Evolutionary conservation across 2,329 filamentous ascomycete genomes (phyloP).

Genomic region (Alternaria ventricosa): DNA sequence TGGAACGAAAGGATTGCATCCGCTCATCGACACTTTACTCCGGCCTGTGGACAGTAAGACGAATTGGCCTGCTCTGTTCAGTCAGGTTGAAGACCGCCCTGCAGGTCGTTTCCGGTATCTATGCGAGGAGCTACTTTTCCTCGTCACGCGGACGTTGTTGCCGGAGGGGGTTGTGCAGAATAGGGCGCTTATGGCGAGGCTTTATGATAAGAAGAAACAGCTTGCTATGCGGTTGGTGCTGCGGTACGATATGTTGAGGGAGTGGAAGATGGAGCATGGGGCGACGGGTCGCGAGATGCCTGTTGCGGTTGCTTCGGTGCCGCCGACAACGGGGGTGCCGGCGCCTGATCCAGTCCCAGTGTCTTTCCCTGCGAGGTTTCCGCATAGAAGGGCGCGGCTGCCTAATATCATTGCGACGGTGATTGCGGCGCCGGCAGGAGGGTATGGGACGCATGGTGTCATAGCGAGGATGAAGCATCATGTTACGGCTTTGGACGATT

Average conservation of each 20-base stretch:
- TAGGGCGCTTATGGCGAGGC: constrained; percentile 16
- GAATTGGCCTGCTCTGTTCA: constrained; percentile 18
- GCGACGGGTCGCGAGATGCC: neutral
- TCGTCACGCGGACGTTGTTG: constrained; percentile 31
- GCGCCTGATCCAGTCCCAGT: neutral
- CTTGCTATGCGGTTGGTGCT: constrained; percentile 25
- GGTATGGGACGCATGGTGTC: constrained; percentile 24
- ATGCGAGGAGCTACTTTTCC: constrained; percentile 28
- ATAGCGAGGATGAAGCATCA: constrained; percentile 40
- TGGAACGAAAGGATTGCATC: neutral
- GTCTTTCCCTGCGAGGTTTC: neutral
- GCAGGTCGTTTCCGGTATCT: constrained; percentile 1
- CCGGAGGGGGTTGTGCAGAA: constrained; percentile 38
- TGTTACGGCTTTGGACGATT: constrained; percentile 32
- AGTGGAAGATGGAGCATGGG: constrained; percentile 21
- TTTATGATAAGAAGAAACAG: constrained; percentile 31
- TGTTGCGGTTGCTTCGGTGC: constrained; percentile 13
- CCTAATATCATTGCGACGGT: constrained; percentile 33
- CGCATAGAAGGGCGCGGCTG: neutral
- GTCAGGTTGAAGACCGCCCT: fast-evolving
- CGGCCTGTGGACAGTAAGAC: constrained; percentile 7
- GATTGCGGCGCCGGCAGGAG: constrained; percentile 22
- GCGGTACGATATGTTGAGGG: constrained; percentile 38
- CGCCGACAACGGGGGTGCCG: neutral
- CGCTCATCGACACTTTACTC: constrained; percentile 16